A percentile compares a stretch with the other conserved stretches of the same genome.
Conservation (phyloP, 331 rosid species). For the Acacia pycnantha region DNA sequence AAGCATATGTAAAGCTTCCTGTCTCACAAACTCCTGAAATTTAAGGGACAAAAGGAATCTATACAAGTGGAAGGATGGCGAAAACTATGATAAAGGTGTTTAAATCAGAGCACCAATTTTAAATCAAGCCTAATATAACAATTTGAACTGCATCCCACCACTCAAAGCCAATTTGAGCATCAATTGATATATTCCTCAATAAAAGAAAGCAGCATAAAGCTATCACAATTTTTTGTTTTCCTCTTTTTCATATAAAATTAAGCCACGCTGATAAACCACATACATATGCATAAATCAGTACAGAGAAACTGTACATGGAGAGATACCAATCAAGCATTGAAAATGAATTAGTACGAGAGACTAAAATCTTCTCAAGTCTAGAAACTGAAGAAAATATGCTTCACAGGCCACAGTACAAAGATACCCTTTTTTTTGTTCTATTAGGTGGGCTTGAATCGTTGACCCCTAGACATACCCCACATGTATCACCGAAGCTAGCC, state of each 20-base stretch:
- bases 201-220: slow-evolving; percentile 6
- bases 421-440: neutral
- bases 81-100: slow-evolving; percentile 7
- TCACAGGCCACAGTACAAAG: neutral
- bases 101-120: neutral
- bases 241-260: neutral
- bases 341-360: neutral
- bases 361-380: neutral
- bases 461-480: neutral
- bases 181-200: neutral
- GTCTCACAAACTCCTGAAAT: slow-evolving; percentile 91
- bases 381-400: neutral
- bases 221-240: neutral
- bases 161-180: slow-evolving; percentile 1
- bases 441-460: neutral
- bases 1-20: slow-evolving; percentile 85
- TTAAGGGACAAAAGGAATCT: slow-evolving; percentile 4
- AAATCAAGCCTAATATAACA: neutral
- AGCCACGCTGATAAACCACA: neutral
- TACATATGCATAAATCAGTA: neutral
- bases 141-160: neutral
- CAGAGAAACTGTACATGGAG: neutral
- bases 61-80: slow-evolving; percentile 11
- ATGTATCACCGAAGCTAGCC: neutral
- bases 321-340: neutral